Evolutionary conservation across 179 eudicot species (phyloP), one percentile per base, ranked within the genome.

Genomic region (Spinacia oleracea): DNA sequence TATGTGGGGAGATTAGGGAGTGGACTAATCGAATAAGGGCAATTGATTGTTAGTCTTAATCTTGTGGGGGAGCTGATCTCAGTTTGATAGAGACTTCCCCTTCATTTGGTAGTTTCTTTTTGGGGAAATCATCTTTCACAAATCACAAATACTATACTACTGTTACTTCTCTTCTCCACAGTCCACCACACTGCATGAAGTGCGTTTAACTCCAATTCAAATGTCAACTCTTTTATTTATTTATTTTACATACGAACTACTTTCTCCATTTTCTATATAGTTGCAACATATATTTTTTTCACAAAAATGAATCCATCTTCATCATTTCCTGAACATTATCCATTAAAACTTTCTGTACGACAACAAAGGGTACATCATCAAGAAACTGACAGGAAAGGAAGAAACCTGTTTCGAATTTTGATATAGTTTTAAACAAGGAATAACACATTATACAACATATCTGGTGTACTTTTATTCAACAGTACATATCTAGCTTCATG

Each of bases 61-160:
- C 73, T 76, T 51, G 40, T 81, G 77, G 48, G 67, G 73, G 10
- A 70, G 34, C n/a, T 70, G 73, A 46, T 45, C 34, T 70, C 2
- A 23, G 51, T 12, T 45, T 68, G 75, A 67, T 20, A 29, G 46
- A 67, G 46, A 40, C 71, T 80, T 25, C 15, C 6, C 21, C 71
- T 80, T 27, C 15, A 15, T 21, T 21, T 2, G n/a, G 35, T 67
- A 50, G 65, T 11, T 66, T n/a, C 14, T 58, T 16, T 38, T 16
- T 25, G 51, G 69, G 40, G 10, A 59, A 59, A 74, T 23, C 40
- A 74, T 31, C 1, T 55, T n/a, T 35, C 4, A 35, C 21, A 14
- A 14, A 35, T 35, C n/a, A n/a, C n/a, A n/a, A n/a, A 66, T 67
- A 38, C 21, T 9, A 8, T n/a, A 35, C 40, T 29, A 3, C 21